Conservation (phyloP, 768 basidiomycete genomes). For the Chalciporus piperatus region DNA sequence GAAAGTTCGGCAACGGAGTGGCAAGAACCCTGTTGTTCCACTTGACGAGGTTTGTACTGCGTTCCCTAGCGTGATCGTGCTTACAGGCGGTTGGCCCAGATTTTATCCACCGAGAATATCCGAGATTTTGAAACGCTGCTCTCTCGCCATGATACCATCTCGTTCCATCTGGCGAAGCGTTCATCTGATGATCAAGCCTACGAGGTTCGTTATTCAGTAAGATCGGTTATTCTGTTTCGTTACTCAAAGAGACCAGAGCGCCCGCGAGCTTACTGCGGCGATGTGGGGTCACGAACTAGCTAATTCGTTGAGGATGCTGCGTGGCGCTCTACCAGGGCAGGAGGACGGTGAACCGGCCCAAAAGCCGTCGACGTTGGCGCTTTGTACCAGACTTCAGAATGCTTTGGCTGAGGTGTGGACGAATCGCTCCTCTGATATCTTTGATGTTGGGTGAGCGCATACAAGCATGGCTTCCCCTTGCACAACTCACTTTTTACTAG, state of each 20-base stretch:
- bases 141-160: slow-evolving; percentile 61
- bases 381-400: slow-evolving; percentile 57
- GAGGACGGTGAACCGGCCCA: slow-evolving; percentile 30
- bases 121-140: slow-evolving; percentile 58
- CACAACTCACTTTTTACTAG: slow-evolving; percentile 33
- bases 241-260: slow-evolving; percentile 47
- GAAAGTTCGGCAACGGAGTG: slow-evolving; percentile 33
- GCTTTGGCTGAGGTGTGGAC: slow-evolving; percentile 76
- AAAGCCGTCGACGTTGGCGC: slow-evolving; percentile 22
- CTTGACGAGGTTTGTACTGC: slow-evolving; percentile 63
- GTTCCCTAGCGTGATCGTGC: background rate
- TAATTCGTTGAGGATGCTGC: slow-evolving; percentile 57
- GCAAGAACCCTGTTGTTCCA: slow-evolving; percentile 43
- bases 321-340: slow-evolving; percentile 47
- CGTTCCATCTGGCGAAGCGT: slow-evolving; percentile 63
- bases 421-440: slow-evolving; percentile 65
- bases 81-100: slow-evolving; percentile 34
- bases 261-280: slow-evolving; percentile 76
- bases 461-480: background rate
- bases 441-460: slow-evolving; percentile 68
- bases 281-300: slow-evolving; percentile 84
- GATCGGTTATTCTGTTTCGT: background rate
- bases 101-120: slow-evolving; percentile 47
- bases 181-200: slow-evolving; percentile 80
- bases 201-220: slow-evolving; percentile 50